phyloP scores from a whole-genome alignment of 441 rosid species.

The Caryocar brasiliense region DNA sequence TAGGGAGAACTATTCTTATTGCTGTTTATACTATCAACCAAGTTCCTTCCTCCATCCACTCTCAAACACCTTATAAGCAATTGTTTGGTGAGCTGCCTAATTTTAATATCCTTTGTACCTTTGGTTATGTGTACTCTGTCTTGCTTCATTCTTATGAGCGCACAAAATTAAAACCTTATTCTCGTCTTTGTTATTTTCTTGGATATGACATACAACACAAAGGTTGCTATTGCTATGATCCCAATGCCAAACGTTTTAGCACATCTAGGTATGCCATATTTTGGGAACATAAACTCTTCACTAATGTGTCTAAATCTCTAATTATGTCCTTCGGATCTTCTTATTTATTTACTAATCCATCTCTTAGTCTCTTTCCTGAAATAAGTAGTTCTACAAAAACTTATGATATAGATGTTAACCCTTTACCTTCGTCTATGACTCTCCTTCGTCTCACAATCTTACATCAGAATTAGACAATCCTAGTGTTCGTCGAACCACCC shows the following conservation, averaged over 20 bases:
- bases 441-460: too few relatives aligned
- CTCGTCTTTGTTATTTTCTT: neutral
- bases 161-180: neutral
- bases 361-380: neutral
- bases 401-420: too few relatives aligned
- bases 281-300: neutral
- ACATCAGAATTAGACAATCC: too few relatives aligned
- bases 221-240: neutral
- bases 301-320: neutral
- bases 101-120: neutral
- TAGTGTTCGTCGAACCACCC: neutral
- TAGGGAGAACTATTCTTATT: neutral
- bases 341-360: neutral
- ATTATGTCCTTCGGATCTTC: too few relatives aligned
- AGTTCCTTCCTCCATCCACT: neutral
- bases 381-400: too few relatives aligned
- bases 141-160: neutral
- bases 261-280: neutral
- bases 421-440: too few relatives aligned
- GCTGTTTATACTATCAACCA: neutral
- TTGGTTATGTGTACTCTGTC: neutral
- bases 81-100: neutral
- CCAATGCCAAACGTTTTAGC: neutral
- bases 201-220: neutral
- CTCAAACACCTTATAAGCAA: neutral